phyloP scores from a whole-genome alignment of 805 yeast species.

The Isabelozyma heimii region DNA sequence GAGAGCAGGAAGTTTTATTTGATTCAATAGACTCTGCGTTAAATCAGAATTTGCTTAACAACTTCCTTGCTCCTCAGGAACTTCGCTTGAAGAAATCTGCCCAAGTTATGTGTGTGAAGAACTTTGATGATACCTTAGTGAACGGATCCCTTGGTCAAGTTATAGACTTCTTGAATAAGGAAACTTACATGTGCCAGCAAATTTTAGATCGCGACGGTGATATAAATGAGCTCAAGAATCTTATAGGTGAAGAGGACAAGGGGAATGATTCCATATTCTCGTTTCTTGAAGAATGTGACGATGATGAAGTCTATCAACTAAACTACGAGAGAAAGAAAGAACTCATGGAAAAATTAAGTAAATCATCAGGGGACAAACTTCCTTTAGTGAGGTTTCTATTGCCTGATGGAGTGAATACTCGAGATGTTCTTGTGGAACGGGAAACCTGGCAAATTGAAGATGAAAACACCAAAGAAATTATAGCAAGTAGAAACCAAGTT shows the following conservation, averaged over 20 bases:
- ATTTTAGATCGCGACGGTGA: slow-evolving; percentile 5
- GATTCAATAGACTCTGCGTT: slow-evolving; percentile 58
- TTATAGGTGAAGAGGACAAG: slow-evolving; percentile 12
- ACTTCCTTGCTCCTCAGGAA: slow-evolving; percentile 60
- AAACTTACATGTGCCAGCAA: slow-evolving; percentile 29
- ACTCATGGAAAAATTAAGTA: slow-evolving; percentile 41
- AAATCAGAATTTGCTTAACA: slow-evolving; percentile 45
- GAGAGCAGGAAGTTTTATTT: slow-evolving; percentile 43
- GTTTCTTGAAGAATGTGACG: slow-evolving; percentile 29
- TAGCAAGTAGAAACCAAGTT: slow-evolving; percentile 74
- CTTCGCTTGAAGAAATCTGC: slow-evolving; percentile 65
- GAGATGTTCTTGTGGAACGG: slow-evolving; percentile 77
- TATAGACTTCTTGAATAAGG: slow-evolving; percentile 48
- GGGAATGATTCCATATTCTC: slow-evolving; percentile 45
- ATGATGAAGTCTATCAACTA: slow-evolving; percentile 4
- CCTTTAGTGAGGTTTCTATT: slow-evolving; percentile 79
- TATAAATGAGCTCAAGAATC: slow-evolving; percentile 15
- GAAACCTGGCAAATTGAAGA: slow-evolving; percentile 83
- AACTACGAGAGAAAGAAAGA: slow-evolving; percentile 48
- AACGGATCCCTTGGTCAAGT: slow-evolving; percentile 78
- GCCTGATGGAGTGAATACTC: slow-evolving; percentile 61
- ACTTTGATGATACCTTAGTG: slow-evolving; percentile 67
- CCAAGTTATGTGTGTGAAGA: slow-evolving; percentile 81
- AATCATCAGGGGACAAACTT: slow-evolving; percentile 46
- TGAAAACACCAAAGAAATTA: slow-evolving; percentile 53